phyloP scores from a whole-genome alignment of 768 basidiomycete genomes.

The Suillus paluster region DNA sequence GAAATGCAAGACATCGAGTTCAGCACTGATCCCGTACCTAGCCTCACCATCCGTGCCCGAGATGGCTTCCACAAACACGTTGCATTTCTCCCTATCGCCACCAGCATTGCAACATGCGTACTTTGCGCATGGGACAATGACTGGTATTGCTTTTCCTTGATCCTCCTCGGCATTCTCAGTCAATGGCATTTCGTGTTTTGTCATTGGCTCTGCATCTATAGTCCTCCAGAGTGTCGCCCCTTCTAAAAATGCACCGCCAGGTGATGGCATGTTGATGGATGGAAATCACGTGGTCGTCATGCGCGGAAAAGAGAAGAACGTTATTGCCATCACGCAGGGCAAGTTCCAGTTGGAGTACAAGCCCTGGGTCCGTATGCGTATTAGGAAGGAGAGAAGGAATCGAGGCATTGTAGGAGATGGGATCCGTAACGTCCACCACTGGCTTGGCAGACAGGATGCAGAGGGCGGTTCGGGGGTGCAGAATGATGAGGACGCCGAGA shows the following conservation, averaged over 20 bases:
- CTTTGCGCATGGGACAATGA: slow-evolving; percentile 29
- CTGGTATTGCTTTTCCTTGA: slow-evolving; percentile 36
- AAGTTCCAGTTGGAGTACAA: slow-evolving; percentile 21
- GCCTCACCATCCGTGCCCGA: slow-evolving; percentile 4
- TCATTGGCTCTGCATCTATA: slow-evolving; percentile 26
- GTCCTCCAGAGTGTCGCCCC: slow-evolving; percentile 12
- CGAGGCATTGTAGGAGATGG: not conserved
- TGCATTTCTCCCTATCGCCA: slow-evolving; percentile 28
- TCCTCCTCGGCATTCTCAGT: slow-evolving; percentile 36
- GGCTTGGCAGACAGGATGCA: not conserved
- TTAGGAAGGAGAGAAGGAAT: slow-evolving; percentile 5
- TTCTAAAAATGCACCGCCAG: slow-evolving; percentile 14
- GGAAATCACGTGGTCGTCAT: slow-evolving; percentile 18
- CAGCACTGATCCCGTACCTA: slow-evolving; percentile 8
- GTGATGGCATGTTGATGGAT: slow-evolving; percentile 19
- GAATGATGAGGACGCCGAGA: slow-evolving; percentile 6
- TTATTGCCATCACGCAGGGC: slow-evolving; percentile 23
- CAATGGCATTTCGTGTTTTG: slow-evolving; percentile 29
- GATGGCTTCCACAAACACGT: slow-evolving; percentile 9
- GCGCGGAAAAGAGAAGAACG: slow-evolving; percentile 19
- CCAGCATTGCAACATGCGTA: slow-evolving; percentile 26
- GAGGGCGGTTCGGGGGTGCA: slow-evolving; percentile 7
- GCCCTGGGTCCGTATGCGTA: slow-evolving; percentile 16
- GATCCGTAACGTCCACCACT: not conserved
- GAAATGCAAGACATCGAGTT: slow-evolving; percentile 14